These are phyloP conservation scores for Gleditsia sinensis DNA, from an alignment of 306 rosid species.

Conservation along the genomic window DNA sequence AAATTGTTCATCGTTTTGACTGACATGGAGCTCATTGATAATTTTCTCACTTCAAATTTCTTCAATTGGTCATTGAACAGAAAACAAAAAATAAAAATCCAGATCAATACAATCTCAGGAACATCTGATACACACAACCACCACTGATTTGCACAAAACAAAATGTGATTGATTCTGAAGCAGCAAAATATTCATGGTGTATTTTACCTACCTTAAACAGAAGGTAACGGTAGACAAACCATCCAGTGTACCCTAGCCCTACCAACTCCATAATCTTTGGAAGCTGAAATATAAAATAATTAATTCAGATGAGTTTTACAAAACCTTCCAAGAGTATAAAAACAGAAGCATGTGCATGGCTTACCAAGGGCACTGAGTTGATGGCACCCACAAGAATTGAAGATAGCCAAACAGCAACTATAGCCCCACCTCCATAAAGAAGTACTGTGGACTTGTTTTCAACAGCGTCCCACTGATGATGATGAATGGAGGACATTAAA, in stretches of 20 bases:
- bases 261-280: constrained; percentile 97
- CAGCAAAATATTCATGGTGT: not conserved
- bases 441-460: constrained; percentile 96
- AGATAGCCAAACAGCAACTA: constrained; percentile 89
- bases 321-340: not conserved
- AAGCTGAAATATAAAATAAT: constrained; percentile 57
- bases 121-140: not conserved
- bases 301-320: constrained; percentile 30
- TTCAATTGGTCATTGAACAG: not conserved
- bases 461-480: constrained; percentile 88
- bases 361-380: constrained; percentile 96
- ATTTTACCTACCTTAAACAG: constrained; percentile 76
- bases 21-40: not conserved
- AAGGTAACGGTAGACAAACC: constrained; percentile 99
- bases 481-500: constrained; percentile 30
- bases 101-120: constrained; percentile 16
- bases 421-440: constrained; percentile 92
- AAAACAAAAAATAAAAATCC: not conserved
- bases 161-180: constrained; percentile 13
- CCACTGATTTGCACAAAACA: constrained; percentile 9
- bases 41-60: not conserved
- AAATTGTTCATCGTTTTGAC: not conserved
- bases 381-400: constrained; percentile 80
- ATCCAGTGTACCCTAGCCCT: constrained; percentile 97
- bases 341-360: constrained; percentile 25